Conservation (phyloP, 2,329 filamentous ascomycete genomes). For the Botrytis byssoidea region DNA sequence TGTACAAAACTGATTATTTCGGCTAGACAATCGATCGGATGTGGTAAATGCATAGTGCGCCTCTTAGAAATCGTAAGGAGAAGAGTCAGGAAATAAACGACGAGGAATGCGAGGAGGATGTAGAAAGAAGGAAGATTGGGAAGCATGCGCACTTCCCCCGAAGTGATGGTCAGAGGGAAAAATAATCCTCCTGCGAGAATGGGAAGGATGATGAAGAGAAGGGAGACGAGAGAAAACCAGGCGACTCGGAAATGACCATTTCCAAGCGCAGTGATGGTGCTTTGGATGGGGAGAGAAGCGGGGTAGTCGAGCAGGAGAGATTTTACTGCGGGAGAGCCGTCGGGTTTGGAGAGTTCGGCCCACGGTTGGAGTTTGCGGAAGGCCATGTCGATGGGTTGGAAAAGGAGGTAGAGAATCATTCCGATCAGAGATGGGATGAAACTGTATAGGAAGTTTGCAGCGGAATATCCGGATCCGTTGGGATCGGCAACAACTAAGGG, state of each 20-base stretch:
- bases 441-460: conserved; percentile 84
- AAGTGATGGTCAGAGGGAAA: conserved; percentile 63
- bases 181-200: conserved; percentile 69
- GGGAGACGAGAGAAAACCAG: conserved; percentile 56
- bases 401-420: conserved; percentile 63
- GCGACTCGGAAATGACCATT: conserved; percentile 65
- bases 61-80: conserved; percentile 61
- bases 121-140: conserved; percentile 73
- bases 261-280: conserved; percentile 54
- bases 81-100: conserved; percentile 67
- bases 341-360: conserved; percentile 56
- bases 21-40: conserved; percentile 68
- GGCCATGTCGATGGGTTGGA: conserved; percentile 65
- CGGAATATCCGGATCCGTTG: conserved; percentile 66
- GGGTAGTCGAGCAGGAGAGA: conserved; percentile 71
- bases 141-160: conserved; percentile 60
- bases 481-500: conserved; percentile 65
- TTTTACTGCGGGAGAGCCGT: conserved; percentile 60
- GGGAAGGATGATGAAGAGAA: conserved; percentile 62
- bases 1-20: conserved; percentile 77
- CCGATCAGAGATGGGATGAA: conserved; percentile 70
- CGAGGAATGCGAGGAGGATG: conserved; percentile 68
- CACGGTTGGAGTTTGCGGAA: conserved; percentile 68
- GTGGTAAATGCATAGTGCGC: conserved; percentile 64
- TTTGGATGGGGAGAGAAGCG: conserved; percentile 59